A percentile compares a stretch with the other conserved stretches of the same genome.
Evolutionary conservation across 441 rosid genomes (phyloP).

Genomic region (Corymbia calophylla): DNA sequence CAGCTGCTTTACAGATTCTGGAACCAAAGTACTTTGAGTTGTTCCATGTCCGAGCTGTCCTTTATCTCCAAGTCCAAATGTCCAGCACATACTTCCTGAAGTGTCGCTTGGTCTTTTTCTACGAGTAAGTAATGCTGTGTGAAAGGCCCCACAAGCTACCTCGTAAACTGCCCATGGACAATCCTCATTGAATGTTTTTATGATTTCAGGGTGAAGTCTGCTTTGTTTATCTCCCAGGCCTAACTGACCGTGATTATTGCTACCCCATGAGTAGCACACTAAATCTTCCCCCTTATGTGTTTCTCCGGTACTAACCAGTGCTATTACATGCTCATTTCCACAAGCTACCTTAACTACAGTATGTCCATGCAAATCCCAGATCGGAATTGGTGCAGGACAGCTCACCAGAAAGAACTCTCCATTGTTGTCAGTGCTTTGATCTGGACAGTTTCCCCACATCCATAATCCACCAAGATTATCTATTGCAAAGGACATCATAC

Average conservation of each 20-base stretch:
- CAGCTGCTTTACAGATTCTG: slow-evolving; percentile 61
- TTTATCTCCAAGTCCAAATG: slow-evolving; percentile 83
- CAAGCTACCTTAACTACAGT: slow-evolving; percentile 87
- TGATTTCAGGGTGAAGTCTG: slow-evolving; percentile 47
- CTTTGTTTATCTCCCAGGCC: slow-evolving; percentile 68
- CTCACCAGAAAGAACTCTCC: slow-evolving; percentile 38
- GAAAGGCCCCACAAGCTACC: slow-evolving; percentile 81
- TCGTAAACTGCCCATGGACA: slow-evolving; percentile 55
- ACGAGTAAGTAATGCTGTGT: slow-evolving; percentile 69
- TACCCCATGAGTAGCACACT: slow-evolving; percentile 79
- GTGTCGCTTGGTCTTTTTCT: slow-evolving; percentile 39
- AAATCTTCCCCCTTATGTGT: slow-evolving; percentile 34
- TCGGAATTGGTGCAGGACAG: slow-evolving; percentile 41
- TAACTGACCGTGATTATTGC: slow-evolving; percentile 67
- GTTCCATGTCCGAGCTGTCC: slow-evolving; percentile 93
- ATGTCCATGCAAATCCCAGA: slow-evolving; percentile 59
- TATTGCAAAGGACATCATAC: slow-evolving; percentile 84
- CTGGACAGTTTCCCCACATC: slow-evolving; percentile 93
- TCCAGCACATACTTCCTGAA: slow-evolving; percentile 63
- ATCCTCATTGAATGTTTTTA: slow-evolving; percentile 44
- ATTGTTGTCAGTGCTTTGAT: slow-evolving; percentile 18
- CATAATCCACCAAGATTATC: slow-evolving; percentile 69
- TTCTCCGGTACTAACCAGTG: slow-evolving; percentile 56
- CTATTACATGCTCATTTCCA: slow-evolving; percentile 80
- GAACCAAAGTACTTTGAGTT: slow-evolving; percentile 38